Evolutionary conservation across 345 rosid species (phyloP), one percentile per base, ranked within the genome.

Genomic region (Reutealis trisperma): DNA sequence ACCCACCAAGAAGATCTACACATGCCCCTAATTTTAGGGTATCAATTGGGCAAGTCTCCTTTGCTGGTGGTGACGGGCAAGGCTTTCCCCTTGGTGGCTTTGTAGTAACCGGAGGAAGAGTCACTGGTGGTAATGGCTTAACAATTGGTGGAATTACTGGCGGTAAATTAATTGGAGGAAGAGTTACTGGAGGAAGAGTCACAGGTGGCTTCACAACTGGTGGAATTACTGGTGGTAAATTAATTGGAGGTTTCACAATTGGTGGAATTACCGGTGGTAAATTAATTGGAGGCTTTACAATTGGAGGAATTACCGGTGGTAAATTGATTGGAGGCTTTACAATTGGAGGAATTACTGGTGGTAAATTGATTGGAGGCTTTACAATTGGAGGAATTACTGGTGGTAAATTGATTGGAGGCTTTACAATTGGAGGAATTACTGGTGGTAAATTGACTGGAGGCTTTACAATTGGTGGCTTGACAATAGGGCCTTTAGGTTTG

Each of bases 11-110:
- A 72, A 95, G 87, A 74, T 93, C 96, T 16, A 96, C 96, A 58
- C 99, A 96, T 4, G 97, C 98, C 22, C 98, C 99, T 49, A 96
- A 79, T 70, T 96, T 93, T 47, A 93, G 76, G 1, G 94, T 89
- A 85, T 95, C 90, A 52, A 93, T 86, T 0, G 97, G 98, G 89
- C 99, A 95, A 5, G 89, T 90, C 11, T 54, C 85, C 59, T 67
- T 71, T 13, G 85, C 67, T 0, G 89, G 80, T 8, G 87, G 77
- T 2, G 87, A 76, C 5, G 87, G 85, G 78, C 91, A 90, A 14
- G 83, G 74, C 5, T 18, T 65, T 8, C 77, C 77, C 76, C 34
- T 71, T 30, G 78, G 78, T 55, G 79, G 83, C 21, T 42, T 54
- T 1, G 11, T 5, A 34, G 37, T 27, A 27, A 27, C 30, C 1